Percentiles rank a stretch among this genome's conserved stretches.
These are phyloP conservation scores for Neurospora sp. DNA, from an alignment of 2,329 filamentous ascomycete species.

Conservation along the genomic window DNA sequence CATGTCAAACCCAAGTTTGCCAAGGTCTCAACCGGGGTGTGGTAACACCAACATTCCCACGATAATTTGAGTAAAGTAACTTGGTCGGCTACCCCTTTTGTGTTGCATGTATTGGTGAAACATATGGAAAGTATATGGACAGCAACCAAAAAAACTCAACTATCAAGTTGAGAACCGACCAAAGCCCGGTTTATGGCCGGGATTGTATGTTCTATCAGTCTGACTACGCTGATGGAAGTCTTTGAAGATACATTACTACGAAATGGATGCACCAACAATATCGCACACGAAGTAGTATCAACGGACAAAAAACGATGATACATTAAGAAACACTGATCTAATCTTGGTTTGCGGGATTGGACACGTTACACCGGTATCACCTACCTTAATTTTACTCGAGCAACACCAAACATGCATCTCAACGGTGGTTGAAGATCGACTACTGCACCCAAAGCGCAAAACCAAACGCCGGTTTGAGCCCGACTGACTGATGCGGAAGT, in stretches of 20 bases:
- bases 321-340: not conserved
- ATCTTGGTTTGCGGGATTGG: not conserved
- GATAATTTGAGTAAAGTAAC: not conserved
- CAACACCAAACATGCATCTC: not conserved
- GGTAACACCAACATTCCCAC: not conserved
- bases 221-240: not conserved
- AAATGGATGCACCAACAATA: not conserved
- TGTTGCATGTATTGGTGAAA: not conserved
- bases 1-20: not conserved
- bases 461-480: not conserved
- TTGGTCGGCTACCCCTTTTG: not conserved
- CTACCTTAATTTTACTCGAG: not conserved
- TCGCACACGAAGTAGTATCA: not conserved
- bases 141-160: not conserved
- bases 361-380: not conserved
- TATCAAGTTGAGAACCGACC: not conserved
- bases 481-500: not conserved
- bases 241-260: not conserved
- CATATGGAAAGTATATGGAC: not conserved
- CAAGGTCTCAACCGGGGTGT: not conserved
- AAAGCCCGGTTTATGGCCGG: not conserved
- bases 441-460: not conserved
- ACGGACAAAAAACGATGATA: not conserved
- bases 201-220: not conserved
- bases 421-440: not conserved